Base-by-base conservation (phyloP, 2,329 filamentous ascomycete genomes). In the Davidsoniella neocaledoniae region DNA sequence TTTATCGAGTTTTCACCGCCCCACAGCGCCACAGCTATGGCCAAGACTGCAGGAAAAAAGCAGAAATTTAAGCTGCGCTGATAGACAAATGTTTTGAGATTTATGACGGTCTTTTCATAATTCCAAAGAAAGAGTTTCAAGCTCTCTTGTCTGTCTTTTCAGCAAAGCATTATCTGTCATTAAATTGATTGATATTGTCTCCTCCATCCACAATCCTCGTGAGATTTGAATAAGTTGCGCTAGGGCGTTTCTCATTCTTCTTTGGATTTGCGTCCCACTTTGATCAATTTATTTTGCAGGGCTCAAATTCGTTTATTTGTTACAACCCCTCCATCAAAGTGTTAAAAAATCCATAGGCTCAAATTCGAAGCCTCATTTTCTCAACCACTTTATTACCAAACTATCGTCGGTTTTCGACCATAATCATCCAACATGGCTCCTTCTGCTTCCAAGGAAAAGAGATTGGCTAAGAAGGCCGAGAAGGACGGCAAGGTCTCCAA, bases 401-500 rank as follows among this genome's bases (percentile, higher is more conserved):
- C 52, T 50, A n/a, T 41, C 49, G 47, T 49, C 46, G 49, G 52
- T 39, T 38, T 49, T 43, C 48, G 49, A 39, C 49, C 55, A 56
- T 58, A 56, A 43, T 36, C 36, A 49, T 42, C 56, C 68, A 77
- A 63, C 42, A 82, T 82, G 77, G 58, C 63, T 54, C 72, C 80
- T 62, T 82, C 79, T 54, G 69, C 77, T 55, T 79, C 79, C 62
- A 83, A 83, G 67, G 77, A 81, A 59, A 82, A 81, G 71, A 72
- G 79, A 65, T 72, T 82, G 56, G 79, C 79, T 53, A 81, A 81
- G 72, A 79, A 79, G 71, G 76, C 76, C 57, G 77, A 75, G 61
- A 71, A 84, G 46, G 84, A 82, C 65, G 82, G 81, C 66, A 88
- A 90, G 76, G 81, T 81, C 19, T 75, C 79, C 56, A 76, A 81